Conservation (phyloP, 371 early-diverging fungal species). For the Dichotomocladium elegans region DNA sequence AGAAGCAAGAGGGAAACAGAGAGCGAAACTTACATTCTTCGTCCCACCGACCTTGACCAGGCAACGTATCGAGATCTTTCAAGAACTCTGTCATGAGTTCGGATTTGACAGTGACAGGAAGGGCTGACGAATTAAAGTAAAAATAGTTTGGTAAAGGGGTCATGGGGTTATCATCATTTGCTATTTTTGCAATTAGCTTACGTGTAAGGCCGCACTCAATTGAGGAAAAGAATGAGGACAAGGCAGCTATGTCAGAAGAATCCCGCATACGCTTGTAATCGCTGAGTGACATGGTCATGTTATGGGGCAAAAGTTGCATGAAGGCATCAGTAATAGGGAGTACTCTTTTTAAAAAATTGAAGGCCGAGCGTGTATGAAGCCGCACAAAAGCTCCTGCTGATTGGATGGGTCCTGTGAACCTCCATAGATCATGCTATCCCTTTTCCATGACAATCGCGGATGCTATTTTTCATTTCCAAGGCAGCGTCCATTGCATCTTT, state of each 20-base stretch:
- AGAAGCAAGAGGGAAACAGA: too few species aligned
- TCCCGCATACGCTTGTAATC: neutral
- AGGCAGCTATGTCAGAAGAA: neutral
- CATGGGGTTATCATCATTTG: neutral
- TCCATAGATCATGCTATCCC: too few species aligned
- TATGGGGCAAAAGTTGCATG: neutral
- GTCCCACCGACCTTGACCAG: neutral
- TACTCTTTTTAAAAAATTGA: too few species aligned
- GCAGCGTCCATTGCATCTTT: too few species aligned
- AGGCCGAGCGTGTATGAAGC: too few species aligned
- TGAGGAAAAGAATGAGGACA: neutral
- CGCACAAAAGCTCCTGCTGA: too few species aligned
- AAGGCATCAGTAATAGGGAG: too few species aligned
- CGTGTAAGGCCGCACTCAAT: conserved; percentile 2
- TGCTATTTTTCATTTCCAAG: too few species aligned
- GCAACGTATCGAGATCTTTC: neutral
- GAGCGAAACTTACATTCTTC: neutral
- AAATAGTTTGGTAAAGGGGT: neutral
- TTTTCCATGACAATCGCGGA: too few species aligned
- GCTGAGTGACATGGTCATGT: neutral
- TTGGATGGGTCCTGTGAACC: too few species aligned
- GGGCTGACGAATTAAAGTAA: neutral
- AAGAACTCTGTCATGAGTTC: neutral
- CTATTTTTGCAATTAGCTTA: neutral
- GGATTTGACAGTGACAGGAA: neutral